Base-by-base conservation (phyloP, 1,284 basidiomycete genomes). In the Papiliotrema nemorosa region DNA sequence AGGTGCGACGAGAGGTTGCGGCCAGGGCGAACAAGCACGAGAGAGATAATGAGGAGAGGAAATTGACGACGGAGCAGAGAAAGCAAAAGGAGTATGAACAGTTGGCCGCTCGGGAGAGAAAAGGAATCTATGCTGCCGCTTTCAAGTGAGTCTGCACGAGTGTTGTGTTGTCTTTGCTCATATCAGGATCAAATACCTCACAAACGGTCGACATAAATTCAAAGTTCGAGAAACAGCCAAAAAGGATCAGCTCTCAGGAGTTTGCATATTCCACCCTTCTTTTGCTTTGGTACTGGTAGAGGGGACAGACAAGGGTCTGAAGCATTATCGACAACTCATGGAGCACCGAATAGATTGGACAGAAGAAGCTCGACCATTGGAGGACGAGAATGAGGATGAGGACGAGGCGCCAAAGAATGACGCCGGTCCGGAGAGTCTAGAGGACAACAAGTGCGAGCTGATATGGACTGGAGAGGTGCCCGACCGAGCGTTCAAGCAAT, bases 201-300 rank as follows among this genome's bases (percentile, higher is more conserved):
- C 85, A n/a, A 91, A 97, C 70, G 90, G 88, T 0, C 81, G 89
- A 14, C 96, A 99, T 67, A 86, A 88, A 57, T 97, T 92, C 81
- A 99, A 98, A 78, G 88, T 97, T 36, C 84, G 88, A 54, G 90
- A 88, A 79, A 98, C 97, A 66, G 94, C 94, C 2, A 86, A 94
- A 68, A 91, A 97, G 72, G 79, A 86, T 69, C 84, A 83, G 53
- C 79, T 99, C 16, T 87, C 89, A 0, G 94, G 96, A 3, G 76
- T 94, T 21, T 88, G 86, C 63, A 85, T 97, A 62, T 92, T 91
- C 79, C 84, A 92, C 66, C 87, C 90, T 0, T 75, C 80, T 26
- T 97, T 97, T 79, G 86, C 83, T 57, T 79, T 98, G 72, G 84
- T 99, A 26, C 86, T 97, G 55, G 90, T 97, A 47, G 96, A 99